Evolutionary conservation across 352 stramenopile genomes (phyloP), one percentile per base, ranked within the genome.

Genomic region (Globisporangium cylindrosporum): DNA sequence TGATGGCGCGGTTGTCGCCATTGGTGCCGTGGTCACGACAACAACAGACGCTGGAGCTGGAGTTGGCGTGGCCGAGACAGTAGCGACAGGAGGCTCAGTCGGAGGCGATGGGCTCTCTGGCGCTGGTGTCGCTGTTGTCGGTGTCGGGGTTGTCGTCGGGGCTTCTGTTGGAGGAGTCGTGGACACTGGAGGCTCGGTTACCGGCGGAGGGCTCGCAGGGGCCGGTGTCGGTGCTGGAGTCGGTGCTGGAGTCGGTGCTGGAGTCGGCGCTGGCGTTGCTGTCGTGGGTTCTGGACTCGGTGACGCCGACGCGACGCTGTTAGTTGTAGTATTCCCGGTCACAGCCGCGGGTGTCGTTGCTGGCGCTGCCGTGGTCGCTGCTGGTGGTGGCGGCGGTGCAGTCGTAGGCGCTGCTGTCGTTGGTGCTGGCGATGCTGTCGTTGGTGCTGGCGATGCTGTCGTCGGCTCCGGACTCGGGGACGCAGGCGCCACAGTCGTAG

Each of bases 21-120:
- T 56, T 3, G 65, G 62, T 3, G 62, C 38, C 54, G 68, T 34
- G 2, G 76, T 67, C 18, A 56, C 38, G 0, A 51, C 61, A 2
- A 61, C 34, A 4, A 55, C 51, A 48, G 71, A 22, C 8, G 62
- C 27, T 20, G 67, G 70, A 4, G 72, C 59, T 49, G 64, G n/a
- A 1, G 64, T 43, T 0, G 69, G 60, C 14, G 64, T 27, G 15
- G 66, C 38, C 14, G 69, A 59, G 20, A 25, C 36, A 10, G 58
- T 29, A 22, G 38, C 46, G 49, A 70, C 62, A 12, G 65, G 55
- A 25, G 41, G 41, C 41, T 71, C 46, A 53, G 69, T 64, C 18
- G 64, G 46, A 34, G 74, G 51, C 1, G 57, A 27, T 29, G 66
- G 43, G n/a, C 51, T 58, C 48, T 48, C 46, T 12, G 66, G 59